A percentile compares a stretch with the other conserved stretches of the same genome.
Evolutionary conservation across 371 early-diverging fungal species (phyloP).

Genomic region (Amoeboaphelidium protococcarum): DNA sequence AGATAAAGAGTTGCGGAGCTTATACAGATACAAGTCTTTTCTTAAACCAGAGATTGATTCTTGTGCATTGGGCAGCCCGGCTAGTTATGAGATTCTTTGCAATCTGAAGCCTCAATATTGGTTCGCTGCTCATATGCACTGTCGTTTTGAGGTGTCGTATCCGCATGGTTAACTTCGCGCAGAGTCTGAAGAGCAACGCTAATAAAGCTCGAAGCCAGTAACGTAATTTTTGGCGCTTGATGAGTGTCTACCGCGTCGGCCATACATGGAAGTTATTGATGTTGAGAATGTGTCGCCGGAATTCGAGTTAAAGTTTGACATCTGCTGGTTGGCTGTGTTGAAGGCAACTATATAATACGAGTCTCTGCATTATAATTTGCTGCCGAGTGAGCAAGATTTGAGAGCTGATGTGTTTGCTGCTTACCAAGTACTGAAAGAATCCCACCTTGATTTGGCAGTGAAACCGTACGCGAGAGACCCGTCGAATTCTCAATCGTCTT

Average conservation of each 20-base stretch:
- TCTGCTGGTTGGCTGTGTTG: constrained; percentile 60
- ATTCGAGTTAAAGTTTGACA: constrained; percentile 41
- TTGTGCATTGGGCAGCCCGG: constrained; percentile 43
- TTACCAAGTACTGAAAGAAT: no score
- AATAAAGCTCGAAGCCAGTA: neutral
- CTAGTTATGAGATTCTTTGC: constrained; percentile 32
- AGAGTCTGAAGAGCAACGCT: neutral
- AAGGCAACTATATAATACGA: constrained; percentile 26
- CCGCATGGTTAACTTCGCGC: neutral
- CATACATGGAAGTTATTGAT: constrained; percentile 23
- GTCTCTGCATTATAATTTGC: constrained; percentile 12
- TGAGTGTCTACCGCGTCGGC: constrained; percentile 27
- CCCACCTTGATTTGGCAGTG: no score
- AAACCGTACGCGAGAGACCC: no score
- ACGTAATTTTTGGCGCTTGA: constrained; percentile 37
- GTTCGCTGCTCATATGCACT: constrained; percentile 44
- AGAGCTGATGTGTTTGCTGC: no score
- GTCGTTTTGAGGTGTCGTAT: constrained; percentile 33
- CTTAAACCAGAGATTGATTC: constrained; percentile 36
- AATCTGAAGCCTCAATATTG: constrained; percentile 52
- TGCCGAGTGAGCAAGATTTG: constrained; percentile 21
- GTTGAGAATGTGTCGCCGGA: constrained; percentile 3
- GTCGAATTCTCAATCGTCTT: no score
- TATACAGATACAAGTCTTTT: constrained; percentile 35
- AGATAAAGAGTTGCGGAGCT: constrained; percentile 32